These are phyloP conservation scores for Rhodosporidiobolus odoratus DNA, from an alignment of 768 basidiomycete genomes.

Conservation along the genomic window DNA sequence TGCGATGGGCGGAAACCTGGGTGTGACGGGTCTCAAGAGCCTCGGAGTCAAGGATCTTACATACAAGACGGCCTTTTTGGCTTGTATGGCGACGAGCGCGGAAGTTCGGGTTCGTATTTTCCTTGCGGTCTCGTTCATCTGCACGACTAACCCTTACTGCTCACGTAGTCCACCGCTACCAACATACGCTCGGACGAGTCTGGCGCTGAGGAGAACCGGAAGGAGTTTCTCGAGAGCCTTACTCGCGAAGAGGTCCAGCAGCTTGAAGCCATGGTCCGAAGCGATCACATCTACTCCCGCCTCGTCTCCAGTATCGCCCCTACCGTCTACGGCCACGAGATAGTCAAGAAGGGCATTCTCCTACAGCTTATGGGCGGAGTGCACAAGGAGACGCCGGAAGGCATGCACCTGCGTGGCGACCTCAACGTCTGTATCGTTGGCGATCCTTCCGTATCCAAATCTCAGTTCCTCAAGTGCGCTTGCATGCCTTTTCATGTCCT, in stretches of 20 bases:
- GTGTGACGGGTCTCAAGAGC: slow-evolving; percentile 89
- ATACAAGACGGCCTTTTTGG: slow-evolving; percentile 97
- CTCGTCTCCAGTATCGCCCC: slow-evolving; percentile 93
- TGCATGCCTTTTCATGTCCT: not conserved
- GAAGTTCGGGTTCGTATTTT: slow-evolving; percentile 69
- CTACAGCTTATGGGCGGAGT: slow-evolving; percentile 98
- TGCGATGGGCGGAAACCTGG: slow-evolving; percentile 55
- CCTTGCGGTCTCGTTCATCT: slow-evolving; percentile 3
- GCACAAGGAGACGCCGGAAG: slow-evolving; percentile 91
- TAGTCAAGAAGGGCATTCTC: slow-evolving; percentile 94
- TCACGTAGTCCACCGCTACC: slow-evolving; percentile 60
- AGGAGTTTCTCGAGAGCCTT: slow-evolving; percentile 79
- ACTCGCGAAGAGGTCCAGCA: slow-evolving; percentile 94
- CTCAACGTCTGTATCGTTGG: slow-evolving; percentile 98
- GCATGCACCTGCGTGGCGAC: slow-evolving; percentile 96
- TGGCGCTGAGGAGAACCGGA: slow-evolving; percentile 52
- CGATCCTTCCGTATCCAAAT: slow-evolving; percentile 95
- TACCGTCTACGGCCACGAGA: slow-evolving; percentile 97
- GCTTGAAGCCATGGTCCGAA: slow-evolving; percentile 86
- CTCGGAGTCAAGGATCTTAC: slow-evolving; percentile 91
- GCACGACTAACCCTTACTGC: not conserved
- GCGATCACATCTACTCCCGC: slow-evolving; percentile 88
- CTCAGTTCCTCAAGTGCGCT: slow-evolving; percentile 91
- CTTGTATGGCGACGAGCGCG: slow-evolving; percentile 91
- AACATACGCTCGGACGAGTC: slow-evolving; percentile 89